A percentile compares a stretch with the other conserved stretches of the same genome.
phyloP scores from a whole-genome alignment of 805 yeast species.

The Helenozyma baotianmanensis region DNA sequence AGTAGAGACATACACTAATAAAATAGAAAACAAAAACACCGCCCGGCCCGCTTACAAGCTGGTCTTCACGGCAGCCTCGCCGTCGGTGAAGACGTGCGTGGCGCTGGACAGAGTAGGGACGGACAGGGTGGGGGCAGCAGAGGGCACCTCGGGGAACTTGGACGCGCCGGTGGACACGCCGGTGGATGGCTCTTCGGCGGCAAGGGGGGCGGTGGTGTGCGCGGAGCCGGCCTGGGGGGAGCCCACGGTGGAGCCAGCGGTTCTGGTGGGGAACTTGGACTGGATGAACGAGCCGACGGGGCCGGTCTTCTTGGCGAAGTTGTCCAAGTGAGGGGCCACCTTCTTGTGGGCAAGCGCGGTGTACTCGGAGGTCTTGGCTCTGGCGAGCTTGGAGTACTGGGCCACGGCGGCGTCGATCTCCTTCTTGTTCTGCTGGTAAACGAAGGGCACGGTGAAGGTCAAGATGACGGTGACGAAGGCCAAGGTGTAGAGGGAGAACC shows the following conservation, averaged over 20 bases:
- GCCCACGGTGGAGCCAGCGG: conserved; percentile 68
- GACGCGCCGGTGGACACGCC: conserved; percentile 33
- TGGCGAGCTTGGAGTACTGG: conserved; percentile 40
- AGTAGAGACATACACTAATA: conserved; percentile 1
- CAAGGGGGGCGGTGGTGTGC: conserved; percentile 7
- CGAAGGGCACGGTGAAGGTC: conserved; percentile 70
- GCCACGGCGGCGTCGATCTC: conserved; percentile 68
- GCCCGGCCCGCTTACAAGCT: conserved; percentile 4
- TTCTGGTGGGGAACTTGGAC: conserved; percentile 58
- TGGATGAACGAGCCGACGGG: conserved; percentile 61
- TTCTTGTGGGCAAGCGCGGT: conserved; percentile 34
- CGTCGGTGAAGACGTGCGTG: conserved; percentile 4
- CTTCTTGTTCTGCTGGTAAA: conserved; percentile 69
- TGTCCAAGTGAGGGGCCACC: conserved; percentile 55
- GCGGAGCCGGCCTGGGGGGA: conserved; percentile 17
- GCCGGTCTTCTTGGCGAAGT: conserved; percentile 55
- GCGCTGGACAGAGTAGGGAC: too few species aligned
- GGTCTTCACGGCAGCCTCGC: conserved; percentile 6
- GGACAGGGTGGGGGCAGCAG: conserved; percentile 15
- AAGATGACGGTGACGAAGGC: conserved; percentile 51
- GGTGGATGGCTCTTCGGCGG: conserved; percentile 13
- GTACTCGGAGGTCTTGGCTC: conserved; percentile 46
- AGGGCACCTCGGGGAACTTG: conserved; percentile 41
- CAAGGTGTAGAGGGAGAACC: conserved; percentile 70
- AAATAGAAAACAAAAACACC: background rate